Evolutionary conservation across 305 asterid genomes (phyloP).

Genomic region (Caryopteris hybrid): DNA sequence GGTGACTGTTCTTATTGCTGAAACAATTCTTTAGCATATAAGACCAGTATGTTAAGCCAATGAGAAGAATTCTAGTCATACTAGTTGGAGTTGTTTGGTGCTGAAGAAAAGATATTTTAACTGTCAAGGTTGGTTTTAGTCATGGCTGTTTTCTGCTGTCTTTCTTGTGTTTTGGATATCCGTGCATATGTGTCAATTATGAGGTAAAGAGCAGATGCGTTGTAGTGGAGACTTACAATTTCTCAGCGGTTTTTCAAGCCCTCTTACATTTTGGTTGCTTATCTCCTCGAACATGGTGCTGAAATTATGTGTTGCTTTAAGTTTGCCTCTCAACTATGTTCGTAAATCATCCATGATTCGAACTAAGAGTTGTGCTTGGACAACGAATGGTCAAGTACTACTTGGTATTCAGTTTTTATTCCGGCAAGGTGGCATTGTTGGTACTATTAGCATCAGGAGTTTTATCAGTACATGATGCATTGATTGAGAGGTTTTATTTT

Average conservation of each 20-base stretch:
- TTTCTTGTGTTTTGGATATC: slow-evolving; percentile 12
- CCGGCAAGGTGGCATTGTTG: slow-evolving; percentile 21
- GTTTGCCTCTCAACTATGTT: slow-evolving; percentile 19
- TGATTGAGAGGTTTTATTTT: slow-evolving; percentile 22
- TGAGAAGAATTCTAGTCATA: slow-evolving; percentile 21
- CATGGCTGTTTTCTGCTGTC: slow-evolving; percentile 26
- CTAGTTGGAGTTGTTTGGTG: slow-evolving; percentile 22
- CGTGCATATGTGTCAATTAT: slow-evolving; percentile 11
- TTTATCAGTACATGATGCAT: slow-evolving; percentile 24
- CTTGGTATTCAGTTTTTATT: slow-evolving; percentile 18
- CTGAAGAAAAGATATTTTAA: slow-evolving; percentile 16
- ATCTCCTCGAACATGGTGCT: slow-evolving; percentile 15
- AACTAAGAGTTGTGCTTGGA: slow-evolving; percentile 26
- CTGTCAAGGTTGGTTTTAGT: slow-evolving; percentile 13
- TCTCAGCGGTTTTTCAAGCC: slow-evolving; percentile 9
- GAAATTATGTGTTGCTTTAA: slow-evolving; percentile 23
- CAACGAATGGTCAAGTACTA: slow-evolving; percentile 17
- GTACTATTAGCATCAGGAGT: slow-evolving; percentile 20
- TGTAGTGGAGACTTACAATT: slow-evolving; percentile 11
- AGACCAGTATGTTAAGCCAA: slow-evolving; percentile 13
- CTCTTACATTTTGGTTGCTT: slow-evolving; percentile 21
- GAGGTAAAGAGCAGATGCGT: slow-evolving; percentile 22
- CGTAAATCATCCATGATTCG: slow-evolving; percentile 23
- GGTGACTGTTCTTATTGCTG: slow-evolving; percentile 19
- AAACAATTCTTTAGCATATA: slow-evolving; percentile 19